Evolutionary conservation across 208 protist genomes (phyloP).

Genomic region (Vickermania ingenoplastis): DNA sequence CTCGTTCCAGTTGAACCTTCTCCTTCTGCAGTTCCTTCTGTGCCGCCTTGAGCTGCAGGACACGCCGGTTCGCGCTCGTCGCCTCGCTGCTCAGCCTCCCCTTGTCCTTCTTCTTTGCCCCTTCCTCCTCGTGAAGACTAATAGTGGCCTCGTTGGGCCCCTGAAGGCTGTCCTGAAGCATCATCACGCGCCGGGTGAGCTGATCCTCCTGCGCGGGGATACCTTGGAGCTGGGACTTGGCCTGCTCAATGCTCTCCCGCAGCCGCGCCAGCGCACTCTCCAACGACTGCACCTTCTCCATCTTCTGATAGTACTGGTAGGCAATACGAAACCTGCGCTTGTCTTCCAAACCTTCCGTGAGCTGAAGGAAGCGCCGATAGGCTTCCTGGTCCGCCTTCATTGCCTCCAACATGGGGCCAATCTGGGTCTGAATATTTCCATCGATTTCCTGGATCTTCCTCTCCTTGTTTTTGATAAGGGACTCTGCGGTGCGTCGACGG

Average conservation of each 20-base stretch:
- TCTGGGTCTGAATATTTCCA: slow-evolving; percentile 77
- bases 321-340: slow-evolving; percentile 63
- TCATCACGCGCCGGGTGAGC: slow-evolving; percentile 39
- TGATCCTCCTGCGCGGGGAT: slow-evolving; percentile 46
- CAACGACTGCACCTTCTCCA: slow-evolving; percentile 15
- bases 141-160: slow-evolving; percentile 45
- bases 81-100: slow-evolving; percentile 40
- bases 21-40: slow-evolving; percentile 41
- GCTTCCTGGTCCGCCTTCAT: slow-evolving; percentile 85
- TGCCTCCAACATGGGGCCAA: slow-evolving; percentile 77
- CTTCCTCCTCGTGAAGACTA: slow-evolving; percentile 58
- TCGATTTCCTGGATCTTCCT: slow-evolving; percentile 98
- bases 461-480: slow-evolving; percentile 98
- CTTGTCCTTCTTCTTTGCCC: slow-evolving; percentile 36
- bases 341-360: slow-evolving; percentile 60
- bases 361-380: slow-evolving; percentile 61
- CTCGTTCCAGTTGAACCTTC: slow-evolving; percentile 26
- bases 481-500: slow-evolving; percentile 94
- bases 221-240: slow-evolving; percentile 37
- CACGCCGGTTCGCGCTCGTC: slow-evolving; percentile 17
- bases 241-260: slow-evolving; percentile 12
- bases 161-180: slow-evolving; percentile 35
- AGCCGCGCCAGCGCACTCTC: slow-evolving; percentile 9
- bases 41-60: slow-evolving; percentile 40
- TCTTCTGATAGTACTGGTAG: slow-evolving; percentile 57